A percentile compares a stretch with the other conserved stretches of the same genome.
Evolutionary conservation across 257 asterid species (phyloP).

Genomic region (Craterostigma plantagineum): DNA sequence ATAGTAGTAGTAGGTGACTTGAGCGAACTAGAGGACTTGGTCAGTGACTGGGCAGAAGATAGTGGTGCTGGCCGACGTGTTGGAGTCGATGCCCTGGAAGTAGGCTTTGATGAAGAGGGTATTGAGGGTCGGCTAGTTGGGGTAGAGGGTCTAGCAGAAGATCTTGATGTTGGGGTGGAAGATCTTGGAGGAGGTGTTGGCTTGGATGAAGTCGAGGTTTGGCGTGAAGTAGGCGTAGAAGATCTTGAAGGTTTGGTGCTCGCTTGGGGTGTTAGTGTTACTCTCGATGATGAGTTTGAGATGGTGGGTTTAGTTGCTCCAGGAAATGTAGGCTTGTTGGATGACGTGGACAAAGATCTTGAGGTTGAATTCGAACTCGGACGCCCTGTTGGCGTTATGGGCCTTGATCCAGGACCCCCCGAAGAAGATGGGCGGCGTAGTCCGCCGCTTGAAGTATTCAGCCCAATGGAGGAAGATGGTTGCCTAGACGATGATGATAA

Average conservation of each 20-base stretch:
- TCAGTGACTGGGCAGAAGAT: slow-evolving; percentile 31
- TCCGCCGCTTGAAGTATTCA: slow-evolving; percentile 53
- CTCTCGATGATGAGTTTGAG: slow-evolving; percentile 23
- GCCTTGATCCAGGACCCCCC: slow-evolving; percentile 70
- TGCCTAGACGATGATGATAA: slow-evolving; percentile 52
- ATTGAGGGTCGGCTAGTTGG: slow-evolving; percentile 47
- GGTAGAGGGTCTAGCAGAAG: slow-evolving; percentile 65
- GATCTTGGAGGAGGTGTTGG: slow-evolving; percentile 64
- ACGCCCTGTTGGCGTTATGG: slow-evolving; percentile 81
- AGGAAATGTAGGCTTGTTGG: slow-evolving; percentile 13
- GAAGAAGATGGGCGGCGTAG: slow-evolving; percentile 84
- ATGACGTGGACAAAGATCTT: slow-evolving; percentile 23
- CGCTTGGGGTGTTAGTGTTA: slow-evolving; percentile 21
- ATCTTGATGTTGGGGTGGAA: slow-evolving; percentile 67
- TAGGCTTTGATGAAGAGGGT: slow-evolving; percentile 50
- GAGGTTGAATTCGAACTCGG: slow-evolving; percentile 49
- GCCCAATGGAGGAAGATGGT: slow-evolving; percentile 34
- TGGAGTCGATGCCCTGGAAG: slow-evolving; percentile 75
- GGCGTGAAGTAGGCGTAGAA: slow-evolving; percentile 65
- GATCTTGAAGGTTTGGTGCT: slow-evolving; percentile 63
- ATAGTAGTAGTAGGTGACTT: slow-evolving; percentile 31
- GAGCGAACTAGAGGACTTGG: slow-evolving; percentile 26
- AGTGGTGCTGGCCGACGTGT: slow-evolving; percentile 41
- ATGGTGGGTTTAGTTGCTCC: slow-evolving; percentile 33
- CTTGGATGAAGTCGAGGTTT: slow-evolving; percentile 33